Evolutionary conservation across 176 grass and related monocot species (phyloP).

Genomic region (Chloris gayana): DNA sequence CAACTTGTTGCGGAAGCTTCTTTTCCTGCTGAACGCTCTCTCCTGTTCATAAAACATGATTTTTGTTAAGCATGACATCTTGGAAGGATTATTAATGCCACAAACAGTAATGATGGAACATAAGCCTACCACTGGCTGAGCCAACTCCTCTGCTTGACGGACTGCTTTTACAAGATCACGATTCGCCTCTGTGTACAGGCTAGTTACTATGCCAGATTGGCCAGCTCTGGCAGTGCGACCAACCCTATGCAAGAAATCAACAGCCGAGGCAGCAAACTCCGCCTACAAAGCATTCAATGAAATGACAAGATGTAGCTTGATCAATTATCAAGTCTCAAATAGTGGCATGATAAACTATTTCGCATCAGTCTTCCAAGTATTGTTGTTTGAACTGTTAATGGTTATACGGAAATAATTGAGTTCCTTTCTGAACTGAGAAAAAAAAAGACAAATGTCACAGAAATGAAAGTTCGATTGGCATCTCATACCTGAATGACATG

Average conservation of each 20-base stretch:
- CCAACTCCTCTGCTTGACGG: slow-evolving; percentile 69
- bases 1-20: slow-evolving; percentile 96
- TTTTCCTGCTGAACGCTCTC: slow-evolving; percentile 93
- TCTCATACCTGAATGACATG: slow-evolving; percentile 88
- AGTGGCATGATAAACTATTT: not conserved
- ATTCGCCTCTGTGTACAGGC: slow-evolving; percentile 74
- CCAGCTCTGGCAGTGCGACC: slow-evolving; percentile 92
- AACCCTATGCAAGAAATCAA: slow-evolving; percentile 97
- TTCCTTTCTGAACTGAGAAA: not conserved
- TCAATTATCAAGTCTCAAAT: not conserved
- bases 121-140: slow-evolving; percentile 72
- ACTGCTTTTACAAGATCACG: slow-evolving; percentile 83
- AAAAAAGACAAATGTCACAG: not conserved
- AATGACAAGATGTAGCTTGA: not conserved
- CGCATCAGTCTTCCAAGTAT: not conserved
- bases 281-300: slow-evolving; percentile 47
- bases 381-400: not conserved
- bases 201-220: slow-evolving; percentile 82
- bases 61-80: slow-evolving; percentile 2
- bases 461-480: not conserved
- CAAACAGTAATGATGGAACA: not conserved
- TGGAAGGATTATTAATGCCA: not conserved
- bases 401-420: not conserved
- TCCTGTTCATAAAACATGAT: slow-evolving; percentile 49
- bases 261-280: slow-evolving; percentile 91